Conservation (phyloP, 441 rosid species). For the Francoa sonchifolia region DNA sequence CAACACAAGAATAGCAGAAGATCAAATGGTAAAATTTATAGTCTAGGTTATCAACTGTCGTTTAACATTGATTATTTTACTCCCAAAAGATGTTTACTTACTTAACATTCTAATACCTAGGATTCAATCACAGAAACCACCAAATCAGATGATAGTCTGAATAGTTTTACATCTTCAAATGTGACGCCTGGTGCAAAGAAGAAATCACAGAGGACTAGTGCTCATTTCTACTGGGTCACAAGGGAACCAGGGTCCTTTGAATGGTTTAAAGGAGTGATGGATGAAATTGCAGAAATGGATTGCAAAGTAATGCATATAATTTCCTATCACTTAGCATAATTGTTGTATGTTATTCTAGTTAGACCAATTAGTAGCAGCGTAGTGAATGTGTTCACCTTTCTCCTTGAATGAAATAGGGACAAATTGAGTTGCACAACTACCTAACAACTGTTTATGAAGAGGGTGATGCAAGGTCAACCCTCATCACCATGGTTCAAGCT, state of each 20-base stretch:
- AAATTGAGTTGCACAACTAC: conserved; percentile 89
- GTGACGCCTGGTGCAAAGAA: conserved; percentile 40
- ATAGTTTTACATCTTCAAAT: conserved; percentile 55
- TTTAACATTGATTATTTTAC: too few species aligned
- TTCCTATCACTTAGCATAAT: neutral
- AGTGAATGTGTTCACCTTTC: neutral
- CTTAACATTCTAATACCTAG: too few species aligned
- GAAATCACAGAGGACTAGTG: conserved; percentile 41
- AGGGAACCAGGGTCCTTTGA: conserved; percentile 86
- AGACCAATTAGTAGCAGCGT: neutral
- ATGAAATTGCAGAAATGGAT: conserved; percentile 88
- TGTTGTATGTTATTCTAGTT: neutral
- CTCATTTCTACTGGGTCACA: conserved; percentile 94
- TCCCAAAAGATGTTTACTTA: too few species aligned
- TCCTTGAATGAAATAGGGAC: conserved; percentile 33
- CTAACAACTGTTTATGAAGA: conserved; percentile 96
- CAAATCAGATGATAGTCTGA: conserved; percentile 57
- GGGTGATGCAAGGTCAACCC: conserved; percentile 92
- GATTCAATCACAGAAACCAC: conserved; percentile 50
- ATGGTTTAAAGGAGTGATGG: conserved; percentile 96
- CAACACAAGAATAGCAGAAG: conserved; percentile 51
- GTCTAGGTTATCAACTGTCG: neutral
- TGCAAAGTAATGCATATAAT: conserved; percentile 35
- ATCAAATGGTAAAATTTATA: conserved; percentile 36
- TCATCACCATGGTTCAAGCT: conserved; percentile 96